Conservation (phyloP, 352 stramenopile genomes). For the Globisporangium recalcitrans region DNA sequence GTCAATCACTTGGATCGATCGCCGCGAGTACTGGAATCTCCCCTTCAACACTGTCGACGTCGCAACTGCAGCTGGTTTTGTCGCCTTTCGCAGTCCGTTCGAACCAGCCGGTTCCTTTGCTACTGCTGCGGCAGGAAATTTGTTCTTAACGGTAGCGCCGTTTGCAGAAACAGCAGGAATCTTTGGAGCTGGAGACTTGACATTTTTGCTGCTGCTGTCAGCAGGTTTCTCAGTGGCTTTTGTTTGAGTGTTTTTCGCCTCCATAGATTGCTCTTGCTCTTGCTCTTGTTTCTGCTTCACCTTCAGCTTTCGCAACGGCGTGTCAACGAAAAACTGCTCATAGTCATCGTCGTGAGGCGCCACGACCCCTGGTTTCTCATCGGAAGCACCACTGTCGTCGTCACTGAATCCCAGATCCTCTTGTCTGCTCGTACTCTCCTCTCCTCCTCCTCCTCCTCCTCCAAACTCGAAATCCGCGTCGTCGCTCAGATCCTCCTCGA, state of each 20-base stretch:
- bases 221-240: neutral
- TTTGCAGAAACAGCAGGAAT: neutral
- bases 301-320: slow-evolving; percentile 13
- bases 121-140: neutral
- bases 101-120: slow-evolving; percentile 22
- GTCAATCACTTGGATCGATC: slow-evolving; percentile 42
- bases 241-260: neutral
- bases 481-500: slow-evolving; percentile 5
- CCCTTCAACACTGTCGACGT: slow-evolving; percentile 34
- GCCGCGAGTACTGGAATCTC: slow-evolving; percentile 30
- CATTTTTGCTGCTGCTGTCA: neutral
- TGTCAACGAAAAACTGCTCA: slow-evolving; percentile 16
- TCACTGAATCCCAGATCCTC: slow-evolving; percentile 20
- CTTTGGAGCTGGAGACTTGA: slow-evolving; percentile 7
- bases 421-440: neutral
- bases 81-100: slow-evolving; percentile 38
- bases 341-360: slow-evolving; percentile 16
- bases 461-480: slow-evolving; percentile 7
- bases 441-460: neutral
- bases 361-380: neutral
- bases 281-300: slow-evolving; percentile 13
- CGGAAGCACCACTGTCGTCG: slow-evolving; percentile 34
- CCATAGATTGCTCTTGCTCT: neutral
- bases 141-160: slow-evolving; percentile 3
- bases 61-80: slow-evolving; percentile 18